phyloP scores from a whole-genome alignment of 441 rosid genomes.

The Croton setiger region DNA sequence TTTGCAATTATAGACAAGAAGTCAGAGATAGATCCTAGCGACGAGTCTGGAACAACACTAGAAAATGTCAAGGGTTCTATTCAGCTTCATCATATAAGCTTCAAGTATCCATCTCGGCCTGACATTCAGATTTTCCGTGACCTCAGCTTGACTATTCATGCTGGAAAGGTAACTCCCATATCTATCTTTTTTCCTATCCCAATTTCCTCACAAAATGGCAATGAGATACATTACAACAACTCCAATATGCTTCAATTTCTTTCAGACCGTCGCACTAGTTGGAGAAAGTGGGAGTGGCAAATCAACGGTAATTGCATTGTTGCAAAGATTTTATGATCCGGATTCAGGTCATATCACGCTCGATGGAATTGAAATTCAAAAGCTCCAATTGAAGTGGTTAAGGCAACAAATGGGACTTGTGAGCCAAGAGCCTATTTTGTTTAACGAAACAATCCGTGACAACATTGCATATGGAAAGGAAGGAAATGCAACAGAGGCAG shows the following conservation, averaged over 20 bases:
- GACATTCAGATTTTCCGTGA: slow-evolving; percentile 51
- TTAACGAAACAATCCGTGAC: slow-evolving; percentile 69
- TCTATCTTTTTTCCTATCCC: background rate
- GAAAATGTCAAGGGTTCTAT: slow-evolving; percentile 47
- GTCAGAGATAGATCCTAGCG: slow-evolving; percentile 49
- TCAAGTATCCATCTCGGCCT: slow-evolving; percentile 28
- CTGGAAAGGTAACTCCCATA: slow-evolving; percentile 28
- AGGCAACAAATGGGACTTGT: slow-evolving; percentile 81
- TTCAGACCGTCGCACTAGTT: slow-evolving; percentile 80
- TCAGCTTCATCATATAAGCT: slow-evolving; percentile 42
- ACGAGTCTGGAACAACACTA: slow-evolving; percentile 36
- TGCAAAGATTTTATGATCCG: slow-evolving; percentile 80
- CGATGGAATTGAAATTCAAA: slow-evolving; percentile 61
- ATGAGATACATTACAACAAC: background rate
- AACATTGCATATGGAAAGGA: slow-evolving; percentile 59
- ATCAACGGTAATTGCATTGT: slow-evolving; percentile 61
- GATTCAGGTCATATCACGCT: slow-evolving; percentile 68
- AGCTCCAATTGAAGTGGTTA: slow-evolving; percentile 60
- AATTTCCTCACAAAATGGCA: background rate
- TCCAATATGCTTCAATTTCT: slow-evolving; percentile 7
- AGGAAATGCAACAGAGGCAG: slow-evolving; percentile 10
- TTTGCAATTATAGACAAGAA: slow-evolving; percentile 45
- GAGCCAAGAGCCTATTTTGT: slow-evolving; percentile 75
- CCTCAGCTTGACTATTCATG: slow-evolving; percentile 41
- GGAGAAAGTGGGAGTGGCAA: slow-evolving; percentile 94